Evolutionary conservation across 495 filamentous ascomycete genomes (phyloP).

Genomic region (Haplographium delicatum): DNA sequence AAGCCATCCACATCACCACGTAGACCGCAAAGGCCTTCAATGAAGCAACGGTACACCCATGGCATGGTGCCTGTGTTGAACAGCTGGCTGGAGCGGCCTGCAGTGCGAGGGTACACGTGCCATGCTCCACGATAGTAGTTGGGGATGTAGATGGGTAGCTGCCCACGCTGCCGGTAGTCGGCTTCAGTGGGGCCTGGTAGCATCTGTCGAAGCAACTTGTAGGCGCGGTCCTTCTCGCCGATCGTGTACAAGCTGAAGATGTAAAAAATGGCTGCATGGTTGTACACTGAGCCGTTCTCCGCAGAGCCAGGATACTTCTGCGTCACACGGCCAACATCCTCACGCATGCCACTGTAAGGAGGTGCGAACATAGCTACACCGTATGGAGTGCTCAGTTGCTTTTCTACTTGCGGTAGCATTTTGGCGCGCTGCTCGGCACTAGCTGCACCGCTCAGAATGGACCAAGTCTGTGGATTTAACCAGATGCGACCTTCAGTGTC

Average conservation of each 20-base stretch:
- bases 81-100: constrained; percentile 47
- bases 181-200: constrained; percentile 45
- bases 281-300: constrained; percentile 53
- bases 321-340: constrained; percentile 53
- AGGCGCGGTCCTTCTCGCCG: constrained; percentile 44
- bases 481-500: constrained; percentile 51
- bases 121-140: constrained; percentile 54
- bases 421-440: constrained; percentile 34
- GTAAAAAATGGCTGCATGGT: constrained; percentile 51
- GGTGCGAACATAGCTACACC: constrained; percentile 50
- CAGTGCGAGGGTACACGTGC: constrained; percentile 43
- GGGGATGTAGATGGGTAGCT: constrained; percentile 50
- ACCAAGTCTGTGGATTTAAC: constrained; percentile 51
- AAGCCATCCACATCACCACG: constrained; percentile 43
- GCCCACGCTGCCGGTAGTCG: constrained; percentile 48
- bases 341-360: constrained; percentile 47
- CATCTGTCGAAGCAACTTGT: constrained; percentile 42
- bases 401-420: constrained; percentile 45
- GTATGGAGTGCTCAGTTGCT: constrained; percentile 46
- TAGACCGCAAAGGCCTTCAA: constrained; percentile 49
- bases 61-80: constrained; percentile 54
- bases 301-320: constrained; percentile 52
- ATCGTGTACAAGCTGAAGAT: constrained; percentile 45
- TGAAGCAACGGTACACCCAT: constrained; percentile 50
- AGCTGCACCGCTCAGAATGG: constrained; percentile 48